Conservation (phyloP, 2,329 filamentous ascomycete species). For the Curvularia sp. region DNA sequence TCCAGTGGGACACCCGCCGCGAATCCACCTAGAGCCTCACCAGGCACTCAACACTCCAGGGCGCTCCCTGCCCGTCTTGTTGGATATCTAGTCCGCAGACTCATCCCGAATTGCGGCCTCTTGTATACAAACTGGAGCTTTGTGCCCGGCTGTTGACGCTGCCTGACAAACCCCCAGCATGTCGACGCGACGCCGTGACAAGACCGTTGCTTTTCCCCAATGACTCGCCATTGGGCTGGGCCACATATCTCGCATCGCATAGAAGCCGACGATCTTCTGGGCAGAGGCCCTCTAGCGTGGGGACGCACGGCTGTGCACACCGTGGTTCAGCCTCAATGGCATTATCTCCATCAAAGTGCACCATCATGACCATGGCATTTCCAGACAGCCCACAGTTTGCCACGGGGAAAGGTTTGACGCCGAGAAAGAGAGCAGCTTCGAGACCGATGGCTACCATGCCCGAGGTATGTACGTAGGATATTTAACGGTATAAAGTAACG, state of each 20-base stretch:
- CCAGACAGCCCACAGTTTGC: not conserved
- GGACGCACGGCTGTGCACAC: constrained; percentile 4
- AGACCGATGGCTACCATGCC: not conserved
- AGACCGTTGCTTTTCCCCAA: not conserved
- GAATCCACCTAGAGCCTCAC: constrained; percentile 22
- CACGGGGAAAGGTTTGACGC: constrained; percentile 9
- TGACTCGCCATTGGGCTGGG: constrained; percentile 13
- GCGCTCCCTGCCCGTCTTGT: constrained; percentile 7
- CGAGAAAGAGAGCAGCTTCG: not conserved
- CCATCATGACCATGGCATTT: not conserved
- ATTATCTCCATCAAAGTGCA: not conserved
- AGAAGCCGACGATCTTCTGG: constrained; percentile 10
- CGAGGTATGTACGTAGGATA: constrained; percentile 8
- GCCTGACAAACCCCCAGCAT: not conserved
- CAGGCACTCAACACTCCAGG: constrained; percentile 8
- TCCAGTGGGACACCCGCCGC: constrained; percentile 17
- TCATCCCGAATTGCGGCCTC: constrained; percentile 1
- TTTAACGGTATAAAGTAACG: constrained; percentile 15
- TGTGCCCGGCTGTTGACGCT: constrained; percentile 1
- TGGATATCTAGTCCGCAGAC: not conserved
- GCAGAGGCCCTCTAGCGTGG: constrained; percentile 10
- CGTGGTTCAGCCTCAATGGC: not conserved
- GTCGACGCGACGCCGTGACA: not conserved
- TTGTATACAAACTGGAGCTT: not conserved
- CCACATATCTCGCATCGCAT: constrained; percentile 9